phyloP scores from a whole-genome alignment of 208 protist genomes.

The Sergeia podlipaevii region DNA sequence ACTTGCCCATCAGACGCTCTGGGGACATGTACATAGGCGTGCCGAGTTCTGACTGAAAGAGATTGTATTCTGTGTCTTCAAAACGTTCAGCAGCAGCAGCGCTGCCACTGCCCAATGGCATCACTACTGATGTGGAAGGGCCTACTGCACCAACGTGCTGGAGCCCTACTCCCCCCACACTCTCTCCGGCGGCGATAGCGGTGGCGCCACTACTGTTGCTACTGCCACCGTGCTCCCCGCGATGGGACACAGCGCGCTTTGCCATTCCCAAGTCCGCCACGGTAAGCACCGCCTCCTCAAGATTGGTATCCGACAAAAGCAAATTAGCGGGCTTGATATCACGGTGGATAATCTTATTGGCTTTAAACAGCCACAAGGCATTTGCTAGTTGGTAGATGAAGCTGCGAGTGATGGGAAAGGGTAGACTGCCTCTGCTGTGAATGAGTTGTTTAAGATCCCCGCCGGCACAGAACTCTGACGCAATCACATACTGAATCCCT shows the following conservation, averaged over 20 bases:
- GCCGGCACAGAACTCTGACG: constrained; percentile 64
- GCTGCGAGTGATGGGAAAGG: constrained; percentile 21
- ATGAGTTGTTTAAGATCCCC: constrained; percentile 39
- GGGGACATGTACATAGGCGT: constrained; percentile 75
- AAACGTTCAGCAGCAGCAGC: too few relatives aligned
- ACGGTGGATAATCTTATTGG: constrained; percentile 65
- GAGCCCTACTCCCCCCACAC: too few relatives aligned
- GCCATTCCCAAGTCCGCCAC: constrained; percentile 75
- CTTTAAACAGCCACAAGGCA: constrained; percentile 40
- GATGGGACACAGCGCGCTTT: too few relatives aligned
- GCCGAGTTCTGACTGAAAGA: constrained; percentile 62
- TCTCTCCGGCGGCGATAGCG: too few relatives aligned
- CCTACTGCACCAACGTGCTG: too few relatives aligned
- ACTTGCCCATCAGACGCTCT: constrained; percentile 47
- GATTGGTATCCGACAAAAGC: constrained; percentile 46
- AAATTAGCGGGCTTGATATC: constrained; percentile 91
- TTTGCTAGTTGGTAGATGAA: constrained; percentile 68
- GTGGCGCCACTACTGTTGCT: neutral
- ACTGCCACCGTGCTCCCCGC: too few relatives aligned
- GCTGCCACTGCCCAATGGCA: too few relatives aligned
- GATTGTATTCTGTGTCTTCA: too few relatives aligned
- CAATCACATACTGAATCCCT: constrained; percentile 34
- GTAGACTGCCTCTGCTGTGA: neutral
- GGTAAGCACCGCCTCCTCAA: constrained; percentile 51
- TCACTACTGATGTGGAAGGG: too few relatives aligned